These are phyloP conservation scores for Stephania yunnanensis DNA, from an alignment of 164 flowering plant genomes.

Conservation along the genomic window DNA sequence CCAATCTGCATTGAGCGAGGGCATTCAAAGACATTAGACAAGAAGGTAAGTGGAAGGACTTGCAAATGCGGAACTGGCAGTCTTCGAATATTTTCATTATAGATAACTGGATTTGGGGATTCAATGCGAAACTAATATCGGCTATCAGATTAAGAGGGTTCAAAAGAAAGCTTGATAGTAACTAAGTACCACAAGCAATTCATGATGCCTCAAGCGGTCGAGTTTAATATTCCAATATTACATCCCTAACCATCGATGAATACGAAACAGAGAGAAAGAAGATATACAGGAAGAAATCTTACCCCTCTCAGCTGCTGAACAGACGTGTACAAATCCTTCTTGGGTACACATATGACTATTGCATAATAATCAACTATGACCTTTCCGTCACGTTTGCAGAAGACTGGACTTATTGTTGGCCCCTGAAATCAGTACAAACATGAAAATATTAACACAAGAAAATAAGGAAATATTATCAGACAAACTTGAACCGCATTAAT, in stretches of 20 bases:
- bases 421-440: constrained; percentile 42
- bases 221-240: background rate
- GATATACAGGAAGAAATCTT: constrained; percentile 22
- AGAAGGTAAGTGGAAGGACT: background rate
- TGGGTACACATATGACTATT: constrained; percentile 82
- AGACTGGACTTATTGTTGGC: constrained; percentile 91
- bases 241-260: background rate
- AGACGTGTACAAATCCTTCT: constrained; percentile 78
- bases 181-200: background rate
- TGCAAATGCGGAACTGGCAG: background rate
- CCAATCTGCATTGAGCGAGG: constrained; percentile 56
- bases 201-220: background rate
- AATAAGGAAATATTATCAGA: background rate
- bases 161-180: background rate
- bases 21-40: background rate
- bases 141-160: background rate
- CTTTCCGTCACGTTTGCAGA: constrained; percentile 61
- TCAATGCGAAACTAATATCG: background rate
- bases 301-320: constrained; percentile 87
- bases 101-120: background rate
- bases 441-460: background rate
- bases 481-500: too few species aligned
- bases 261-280: background rate
- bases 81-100: background rate
- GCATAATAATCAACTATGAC: constrained; percentile 67